Evolutionary conservation across 345 rosid genomes (phyloP).

Genomic region (Cardiospermum halicacabum): DNA sequence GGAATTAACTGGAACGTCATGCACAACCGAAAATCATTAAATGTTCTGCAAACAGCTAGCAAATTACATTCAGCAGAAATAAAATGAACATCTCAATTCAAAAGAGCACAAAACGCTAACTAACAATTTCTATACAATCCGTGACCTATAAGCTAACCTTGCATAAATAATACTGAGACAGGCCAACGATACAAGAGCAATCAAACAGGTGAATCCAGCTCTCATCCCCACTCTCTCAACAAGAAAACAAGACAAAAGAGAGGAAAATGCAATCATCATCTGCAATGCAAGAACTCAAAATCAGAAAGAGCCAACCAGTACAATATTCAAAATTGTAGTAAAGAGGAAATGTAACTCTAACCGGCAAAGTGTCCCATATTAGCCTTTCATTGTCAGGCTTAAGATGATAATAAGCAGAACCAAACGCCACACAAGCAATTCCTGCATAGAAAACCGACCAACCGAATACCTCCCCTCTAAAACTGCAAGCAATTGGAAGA

Average conservation of each 20-base stretch:
- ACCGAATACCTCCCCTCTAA: slow-evolving; percentile 69
- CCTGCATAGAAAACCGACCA: slow-evolving; percentile 76
- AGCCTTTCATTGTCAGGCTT: slow-evolving; percentile 70
- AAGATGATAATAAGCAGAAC: slow-evolving; percentile 85
- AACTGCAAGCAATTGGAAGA: slow-evolving; percentile 35
- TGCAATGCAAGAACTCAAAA: slow-evolving; percentile 38
- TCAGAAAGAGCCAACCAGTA: slow-evolving; percentile 9
- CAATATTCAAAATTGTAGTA: no score
- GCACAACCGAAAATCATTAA: slow-evolving; percentile 88
- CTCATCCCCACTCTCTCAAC: slow-evolving; percentile 74
- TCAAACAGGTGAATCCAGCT: slow-evolving; percentile 54
- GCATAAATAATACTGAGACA: slow-evolving; percentile 53
- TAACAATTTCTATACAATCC: not conserved
- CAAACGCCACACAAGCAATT: slow-evolving; percentile 64
- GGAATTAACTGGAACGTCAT: slow-evolving; percentile 84
- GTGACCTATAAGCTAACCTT: slow-evolving; percentile 42
- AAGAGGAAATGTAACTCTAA: slow-evolving; percentile 34
- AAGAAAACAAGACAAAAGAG: slow-evolving; percentile 76
- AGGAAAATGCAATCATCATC: slow-evolving; percentile 83
- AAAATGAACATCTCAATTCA: not conserved
- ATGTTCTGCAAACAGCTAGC: slow-evolving; percentile 80
- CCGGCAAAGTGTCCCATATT: slow-evolving; percentile 80
- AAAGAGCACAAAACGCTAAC: not conserved
- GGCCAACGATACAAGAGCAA: slow-evolving; percentile 45
- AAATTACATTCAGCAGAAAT: slow-evolving; percentile 25